Evolutionary conservation across 1,139 yeast genomes (phyloP).

Genomic region (Arxiozyma bovina): DNA sequence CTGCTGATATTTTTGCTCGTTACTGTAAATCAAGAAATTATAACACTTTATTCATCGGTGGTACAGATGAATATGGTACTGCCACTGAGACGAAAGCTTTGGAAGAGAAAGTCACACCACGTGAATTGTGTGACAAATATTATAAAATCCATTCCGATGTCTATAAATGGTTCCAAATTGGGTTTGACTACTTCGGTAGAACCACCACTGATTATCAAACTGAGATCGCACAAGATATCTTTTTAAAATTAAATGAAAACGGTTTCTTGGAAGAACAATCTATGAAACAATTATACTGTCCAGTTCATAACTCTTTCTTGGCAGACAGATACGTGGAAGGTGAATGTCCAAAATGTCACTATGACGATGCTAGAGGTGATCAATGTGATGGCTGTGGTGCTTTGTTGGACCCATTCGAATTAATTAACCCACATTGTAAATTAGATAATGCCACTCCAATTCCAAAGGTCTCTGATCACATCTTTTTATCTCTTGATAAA

Average conservation of each 20-base stretch:
- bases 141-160: slow-evolving; percentile 78
- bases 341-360: slow-evolving; percentile 87
- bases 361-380: slow-evolving; percentile 97
- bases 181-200: slow-evolving; percentile 91
- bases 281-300: slow-evolving; percentile 85
- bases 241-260: slow-evolving; percentile 61
- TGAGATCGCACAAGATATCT: slow-evolving; percentile 90
- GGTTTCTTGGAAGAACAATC: slow-evolving; percentile 78
- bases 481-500: slow-evolving; percentile 74
- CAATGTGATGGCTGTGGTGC: slow-evolving; percentile 97
- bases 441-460: slow-evolving; percentile 76
- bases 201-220: slow-evolving; percentile 91
- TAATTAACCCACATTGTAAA: slow-evolving; percentile 91
- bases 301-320: slow-evolving; percentile 76
- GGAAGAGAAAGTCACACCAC: slow-evolving; percentile 84
- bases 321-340: slow-evolving; percentile 98
- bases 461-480: slow-evolving; percentile 73
- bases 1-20: slow-evolving; percentile 91
- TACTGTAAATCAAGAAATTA: slow-evolving; percentile 83
- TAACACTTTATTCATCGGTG: slow-evolving; percentile 81
- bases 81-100: slow-evolving; percentile 98
- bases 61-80: slow-evolving; percentile 98
- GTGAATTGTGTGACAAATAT: slow-evolving; percentile 83
- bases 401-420: slow-evolving; percentile 82
- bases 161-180: slow-evolving; percentile 94